phyloP scores from a whole-genome alignment of 495 filamentous ascomycete species.

The Penicillium roqueforti region DNA sequence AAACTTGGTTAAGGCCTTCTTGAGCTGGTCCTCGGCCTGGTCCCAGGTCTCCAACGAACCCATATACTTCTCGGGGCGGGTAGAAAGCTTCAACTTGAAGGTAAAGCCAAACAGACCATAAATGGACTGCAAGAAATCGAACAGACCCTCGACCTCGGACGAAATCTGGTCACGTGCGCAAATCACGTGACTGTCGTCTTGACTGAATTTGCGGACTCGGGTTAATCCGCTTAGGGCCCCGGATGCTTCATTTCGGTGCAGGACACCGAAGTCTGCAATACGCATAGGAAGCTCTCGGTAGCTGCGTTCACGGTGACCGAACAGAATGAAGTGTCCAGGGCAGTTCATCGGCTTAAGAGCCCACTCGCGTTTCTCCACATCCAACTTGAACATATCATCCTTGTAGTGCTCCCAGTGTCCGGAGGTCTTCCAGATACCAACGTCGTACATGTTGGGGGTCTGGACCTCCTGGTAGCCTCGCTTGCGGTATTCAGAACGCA shows the following conservation, averaged over 20 bases:
- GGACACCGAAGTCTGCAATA: constrained; percentile 90
- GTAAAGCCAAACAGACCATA: constrained; percentile 90
- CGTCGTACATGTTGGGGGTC: constrained; percentile 94
- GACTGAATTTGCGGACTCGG: constrained; percentile 85
- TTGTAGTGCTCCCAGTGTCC: constrained; percentile 95
- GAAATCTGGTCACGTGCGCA: constrained; percentile 66
- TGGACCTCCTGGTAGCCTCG: constrained; percentile 93
- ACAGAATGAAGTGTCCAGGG: constrained; percentile 79
- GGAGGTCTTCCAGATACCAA: constrained; percentile 84
- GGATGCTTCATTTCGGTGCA: constrained; percentile 92
- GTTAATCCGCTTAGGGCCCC: constrained; percentile 88
- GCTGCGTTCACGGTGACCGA: constrained; percentile 70
- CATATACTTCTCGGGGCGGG: constrained; percentile 86
- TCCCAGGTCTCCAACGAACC: constrained; percentile 87
- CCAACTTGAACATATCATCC: constrained; percentile 94
- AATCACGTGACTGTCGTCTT: constrained; percentile 96
- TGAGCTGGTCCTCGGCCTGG: constrained; percentile 73
- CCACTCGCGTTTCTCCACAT: constrained; percentile 80
- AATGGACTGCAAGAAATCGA: constrained; percentile 78
- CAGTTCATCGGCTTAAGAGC: constrained; percentile 98
- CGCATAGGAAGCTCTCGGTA: constrained; percentile 86
- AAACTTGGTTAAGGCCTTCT: constrained; percentile 74
- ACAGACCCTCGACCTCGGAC: constrained; percentile 78
- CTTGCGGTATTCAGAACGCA: constrained; percentile 85
- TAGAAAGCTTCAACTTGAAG: constrained; percentile 96